phyloP scores from a whole-genome alignment of 495 filamentous ascomycete genomes.

The Massariosphaeria phaeospora region DNA sequence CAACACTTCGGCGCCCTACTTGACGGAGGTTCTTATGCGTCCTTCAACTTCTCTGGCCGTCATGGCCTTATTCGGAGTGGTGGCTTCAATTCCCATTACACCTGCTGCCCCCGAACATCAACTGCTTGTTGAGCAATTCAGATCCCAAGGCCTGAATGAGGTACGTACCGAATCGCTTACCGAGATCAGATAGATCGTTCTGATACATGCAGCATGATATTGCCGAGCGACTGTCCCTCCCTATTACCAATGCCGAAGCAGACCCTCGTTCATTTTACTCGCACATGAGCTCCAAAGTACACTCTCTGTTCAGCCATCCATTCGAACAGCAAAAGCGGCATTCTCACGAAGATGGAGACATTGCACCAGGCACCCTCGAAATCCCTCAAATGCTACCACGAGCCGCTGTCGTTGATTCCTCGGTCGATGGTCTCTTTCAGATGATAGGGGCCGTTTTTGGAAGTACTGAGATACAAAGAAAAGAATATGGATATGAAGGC shows the following conservation, averaged over 20 bases:
- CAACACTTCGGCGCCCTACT: background rate
- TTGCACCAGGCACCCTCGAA: slow-evolving; percentile 24
- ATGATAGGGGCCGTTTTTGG: slow-evolving; percentile 9
- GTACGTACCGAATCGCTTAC: background rate
- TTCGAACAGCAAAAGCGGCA: background rate
- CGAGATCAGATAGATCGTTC: too few species aligned
- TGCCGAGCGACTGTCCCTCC: background rate
- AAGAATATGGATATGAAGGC: slow-evolving; percentile 25
- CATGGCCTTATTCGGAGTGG: slow-evolving; percentile 5
- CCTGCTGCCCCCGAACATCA: slow-evolving; percentile 21
- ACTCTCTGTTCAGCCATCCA: slow-evolving; percentile 7
- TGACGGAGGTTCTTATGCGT: slow-evolving; percentile 1
- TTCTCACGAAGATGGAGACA: slow-evolving; percentile 24
- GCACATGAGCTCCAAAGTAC: background rate
- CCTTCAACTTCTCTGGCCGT: background rate
- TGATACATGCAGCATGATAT: slow-evolving; percentile 29
- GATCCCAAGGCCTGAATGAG: slow-evolving; percentile 20
- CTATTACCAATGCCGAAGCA: background rate
- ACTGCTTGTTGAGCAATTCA: slow-evolving; percentile 18
- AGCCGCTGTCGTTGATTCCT: slow-evolving; percentile 1
- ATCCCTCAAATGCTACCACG: slow-evolving; percentile 24
- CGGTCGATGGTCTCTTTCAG: slow-evolving; percentile 1
- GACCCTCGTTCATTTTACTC: slow-evolving; percentile 2
- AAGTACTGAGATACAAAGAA: slow-evolving; percentile 3
- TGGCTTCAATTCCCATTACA: slow-evolving; percentile 20